A percentile compares a stretch with the other conserved stretches of the same genome.
Conservation (phyloP, 441 rosid genomes). For the Bruguiera hainesii region DNA sequence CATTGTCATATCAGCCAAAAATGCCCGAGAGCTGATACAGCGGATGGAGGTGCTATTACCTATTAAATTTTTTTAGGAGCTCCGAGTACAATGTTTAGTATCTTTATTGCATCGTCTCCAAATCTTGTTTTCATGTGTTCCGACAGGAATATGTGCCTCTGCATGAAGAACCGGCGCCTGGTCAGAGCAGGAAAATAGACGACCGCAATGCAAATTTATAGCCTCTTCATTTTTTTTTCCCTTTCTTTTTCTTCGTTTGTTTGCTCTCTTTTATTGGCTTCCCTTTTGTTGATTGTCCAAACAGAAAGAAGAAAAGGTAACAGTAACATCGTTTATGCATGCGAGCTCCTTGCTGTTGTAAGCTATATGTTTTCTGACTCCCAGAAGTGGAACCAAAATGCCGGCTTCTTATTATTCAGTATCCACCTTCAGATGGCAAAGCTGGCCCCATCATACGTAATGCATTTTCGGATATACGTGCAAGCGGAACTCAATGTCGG, state of each 20-base stretch:
- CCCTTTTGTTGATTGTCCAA: not conserved
- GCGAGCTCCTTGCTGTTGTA: not conserved
- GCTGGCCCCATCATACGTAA: too few species aligned
- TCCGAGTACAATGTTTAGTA: not conserved
- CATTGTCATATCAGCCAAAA: constrained; percentile 39
- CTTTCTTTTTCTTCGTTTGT: not conserved
- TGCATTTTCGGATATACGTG: too few species aligned
- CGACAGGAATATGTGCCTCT: constrained; percentile 33
- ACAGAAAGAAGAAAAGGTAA: not conserved
- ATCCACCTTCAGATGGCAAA: too few species aligned
- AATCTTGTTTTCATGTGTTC: not conserved
- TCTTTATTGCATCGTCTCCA: not conserved
- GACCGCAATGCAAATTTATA: constrained; percentile 18
- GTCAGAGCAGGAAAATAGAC: constrained; percentile 26
- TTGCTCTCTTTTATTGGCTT: not conserved
- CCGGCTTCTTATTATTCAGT: too few species aligned
- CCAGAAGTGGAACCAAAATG: too few species aligned
- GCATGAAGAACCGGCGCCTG: constrained; percentile 36
- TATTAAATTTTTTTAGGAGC: not conserved
- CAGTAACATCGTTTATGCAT: too few species aligned
- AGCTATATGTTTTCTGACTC: not conserved
- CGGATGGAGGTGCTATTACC: constrained; percentile 37
- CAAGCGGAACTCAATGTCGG: too few species aligned
- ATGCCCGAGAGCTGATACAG: constrained; percentile 31
- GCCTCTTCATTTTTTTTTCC: not conserved